Evolutionary conservation across 1,139 yeast genomes (phyloP).

Genomic region (Taiozyma sp.): DNA sequence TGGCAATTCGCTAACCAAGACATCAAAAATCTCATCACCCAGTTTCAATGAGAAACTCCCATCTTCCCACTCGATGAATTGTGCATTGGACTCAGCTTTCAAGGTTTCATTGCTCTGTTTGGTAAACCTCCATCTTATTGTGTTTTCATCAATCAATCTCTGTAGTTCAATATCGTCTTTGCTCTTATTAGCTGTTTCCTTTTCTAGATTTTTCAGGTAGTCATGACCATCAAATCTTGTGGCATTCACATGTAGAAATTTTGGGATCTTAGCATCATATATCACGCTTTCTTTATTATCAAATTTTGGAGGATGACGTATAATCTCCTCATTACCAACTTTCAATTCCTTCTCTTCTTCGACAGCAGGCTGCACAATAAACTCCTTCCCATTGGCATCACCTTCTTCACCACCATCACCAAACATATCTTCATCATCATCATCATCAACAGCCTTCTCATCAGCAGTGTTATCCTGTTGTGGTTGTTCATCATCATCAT

Average conservation of each 20-base stretch:
- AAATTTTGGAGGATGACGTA: slow-evolving; percentile 61
- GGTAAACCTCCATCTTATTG: slow-evolving; percentile 91
- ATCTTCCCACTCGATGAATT: slow-evolving; percentile 91
- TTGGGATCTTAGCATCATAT: slow-evolving; percentile 68
- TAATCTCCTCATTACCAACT: slow-evolving; percentile 57
- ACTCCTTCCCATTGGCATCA: slow-evolving; percentile 20
- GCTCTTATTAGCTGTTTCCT: slow-evolving; percentile 19
- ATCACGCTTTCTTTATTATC: slow-evolving; percentile 37
- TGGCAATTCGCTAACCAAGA: slow-evolving; percentile 57
- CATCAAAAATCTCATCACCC: slow-evolving; percentile 86
- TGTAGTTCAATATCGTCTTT: slow-evolving; percentile 43
- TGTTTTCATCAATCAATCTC: slow-evolving; percentile 67
- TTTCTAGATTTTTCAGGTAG: slow-evolving; percentile 31
- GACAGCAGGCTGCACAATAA: slow-evolving; percentile 34
- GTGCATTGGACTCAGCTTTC: slow-evolving; percentile 82
- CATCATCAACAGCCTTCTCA: slow-evolving; percentile 30
- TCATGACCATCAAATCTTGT: slow-evolving; percentile 77
- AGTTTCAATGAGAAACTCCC: slow-evolving; percentile 82
- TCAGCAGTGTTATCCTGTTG: neutral
- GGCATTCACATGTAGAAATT: slow-evolving; percentile 77
- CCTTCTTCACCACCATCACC: slow-evolving; percentile 28
- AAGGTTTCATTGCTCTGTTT: slow-evolving; percentile 57
- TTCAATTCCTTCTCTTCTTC: slow-evolving; percentile 38
- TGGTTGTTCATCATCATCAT: slow-evolving; percentile 13
- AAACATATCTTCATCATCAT: slow-evolving; percentile 29